Evolutionary conservation across 192 early-diverging fungal species (phyloP), one percentile per base, ranked within the genome.

Genomic region (Podila epicladia): DNA sequence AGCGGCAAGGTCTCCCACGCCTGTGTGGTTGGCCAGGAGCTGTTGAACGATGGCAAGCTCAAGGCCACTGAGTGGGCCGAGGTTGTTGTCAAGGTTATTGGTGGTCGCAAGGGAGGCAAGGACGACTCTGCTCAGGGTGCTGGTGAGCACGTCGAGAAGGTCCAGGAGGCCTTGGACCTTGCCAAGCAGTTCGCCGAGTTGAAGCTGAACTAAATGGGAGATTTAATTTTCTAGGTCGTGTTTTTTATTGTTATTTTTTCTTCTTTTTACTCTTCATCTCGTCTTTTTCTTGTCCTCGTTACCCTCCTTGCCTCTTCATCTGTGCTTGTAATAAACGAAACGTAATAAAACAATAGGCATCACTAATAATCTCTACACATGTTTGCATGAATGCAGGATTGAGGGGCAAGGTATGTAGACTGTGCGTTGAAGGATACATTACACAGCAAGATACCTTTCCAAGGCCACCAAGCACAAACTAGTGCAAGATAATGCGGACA

Each of bases 61-160:
- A 96, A 93, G 87, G 98, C 97, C 35, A 89, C 85, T 57, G 96
- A 94, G 26, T 99, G 98, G 98, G 95, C 96, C 20, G 87, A 88
- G 24, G 92, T 91, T 33, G 95, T 98, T n/a, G 78, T 89, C 29
- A 86, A 92, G 63, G 88, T 90, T 31, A 87, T 99, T 59, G 95
- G 94, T 32, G 98, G 98, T 67, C 96, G 95, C 85, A 92, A 92
- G 67, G 98, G 98, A 41, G 98, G 98, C 61, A 98, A 97, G 72
- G 95, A 96, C 57, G 96, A 96, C 62, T 75, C 94, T 68, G 98
- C 98, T 35, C 96, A 96, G 70, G 98, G 98, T 20, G 91, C 92
- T 63, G 98, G 96, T 37, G 84, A 88, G 50, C 87, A 93, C 31
- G 65, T 89, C 19, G 85, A 79, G 62, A 84, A 85, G 65, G 82